Evolutionary conservation across 345 rosid genomes (phyloP).

Genomic region (Clausena lansium): DNA sequence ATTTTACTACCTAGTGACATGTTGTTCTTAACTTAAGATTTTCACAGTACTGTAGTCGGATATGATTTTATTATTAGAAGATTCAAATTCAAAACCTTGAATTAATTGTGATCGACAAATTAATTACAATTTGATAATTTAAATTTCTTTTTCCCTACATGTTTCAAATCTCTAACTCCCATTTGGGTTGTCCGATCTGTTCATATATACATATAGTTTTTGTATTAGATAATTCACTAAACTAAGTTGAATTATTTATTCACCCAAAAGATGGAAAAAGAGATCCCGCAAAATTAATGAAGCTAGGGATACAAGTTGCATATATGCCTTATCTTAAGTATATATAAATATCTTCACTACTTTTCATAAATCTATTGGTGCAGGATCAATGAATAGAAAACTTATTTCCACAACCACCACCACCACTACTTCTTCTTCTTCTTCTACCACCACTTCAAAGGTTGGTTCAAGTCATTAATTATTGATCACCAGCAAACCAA

Average conservation of each 20-base stretch:
- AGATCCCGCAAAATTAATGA: neutral
- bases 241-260: neutral
- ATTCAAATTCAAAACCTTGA: neutral
- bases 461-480: constrained; percentile 19
- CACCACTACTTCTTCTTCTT: constrained; percentile 8
- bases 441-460: constrained; percentile 24
- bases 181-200: no score
- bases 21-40: no score
- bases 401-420: constrained; percentile 23
- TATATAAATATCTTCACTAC: neutral
- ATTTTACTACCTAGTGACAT: no score
- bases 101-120: no score
- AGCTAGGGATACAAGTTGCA: neutral
- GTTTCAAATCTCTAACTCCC: neutral
- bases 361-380: constrained; percentile 1
- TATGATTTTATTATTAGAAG: neutral
- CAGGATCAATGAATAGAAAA: constrained; percentile 36
- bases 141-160: neutral
- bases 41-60: neutral
- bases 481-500: neutral
- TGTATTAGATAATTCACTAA: neutral
- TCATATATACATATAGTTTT: neutral
- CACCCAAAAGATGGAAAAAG: neutral
- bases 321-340: constrained; percentile 4
- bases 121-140: no score